Percentiles rank a stretch among this genome's conserved stretches.
These are phyloP conservation scores for Verticillium longisporum DNA, from an alignment of 2,329 filamentous ascomycete species.

Conservation along the genomic window DNA sequence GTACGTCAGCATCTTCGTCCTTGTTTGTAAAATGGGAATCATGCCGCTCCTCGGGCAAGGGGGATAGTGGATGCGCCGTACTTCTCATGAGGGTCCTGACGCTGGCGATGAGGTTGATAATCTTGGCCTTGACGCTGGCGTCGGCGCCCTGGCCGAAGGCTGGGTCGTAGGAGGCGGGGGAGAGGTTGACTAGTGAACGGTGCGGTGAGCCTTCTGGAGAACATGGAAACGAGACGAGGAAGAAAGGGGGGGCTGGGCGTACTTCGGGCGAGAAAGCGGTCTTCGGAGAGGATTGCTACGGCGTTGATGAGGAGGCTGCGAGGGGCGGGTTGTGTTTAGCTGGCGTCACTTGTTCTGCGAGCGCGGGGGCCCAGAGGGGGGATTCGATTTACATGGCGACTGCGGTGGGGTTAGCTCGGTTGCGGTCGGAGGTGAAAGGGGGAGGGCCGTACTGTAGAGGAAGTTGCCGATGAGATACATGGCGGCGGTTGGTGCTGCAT, in stretches of 20 bases:
- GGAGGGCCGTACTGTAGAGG: slow-evolving; percentile 46
- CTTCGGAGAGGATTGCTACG: slow-evolving; percentile 88
- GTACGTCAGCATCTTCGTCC: neutral
- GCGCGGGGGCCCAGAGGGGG: no score
- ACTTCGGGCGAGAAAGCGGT: slow-evolving; percentile 77
- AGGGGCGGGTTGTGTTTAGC: slow-evolving; percentile 15
- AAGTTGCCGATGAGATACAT: slow-evolving; percentile 69
- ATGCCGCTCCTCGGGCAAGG: no score
- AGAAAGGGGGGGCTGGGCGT: slow-evolving; percentile 17
- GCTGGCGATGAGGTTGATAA: slow-evolving; percentile 84
- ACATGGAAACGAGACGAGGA: no score
- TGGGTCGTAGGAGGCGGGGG: slow-evolving; percentile 60
- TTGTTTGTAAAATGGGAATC: neutral
- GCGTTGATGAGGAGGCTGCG: slow-evolving; percentile 82
- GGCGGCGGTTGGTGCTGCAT: slow-evolving; percentile 2
- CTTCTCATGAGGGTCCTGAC: slow-evolving; percentile 90
- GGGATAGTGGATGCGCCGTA: no score
- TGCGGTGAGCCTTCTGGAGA: neutral
- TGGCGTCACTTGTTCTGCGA: neutral
- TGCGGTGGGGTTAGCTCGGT: slow-evolving; percentile 21
- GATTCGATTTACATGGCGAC: neutral
- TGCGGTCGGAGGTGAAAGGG: neutral
- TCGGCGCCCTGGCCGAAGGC: slow-evolving; percentile 70
- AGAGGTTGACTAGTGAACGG: slow-evolving; percentile 60
- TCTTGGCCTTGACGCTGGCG: slow-evolving; percentile 75